Conservation (phyloP, 495 filamentous ascomycete genomes). For the Talaromyces borbonicus region DNA sequence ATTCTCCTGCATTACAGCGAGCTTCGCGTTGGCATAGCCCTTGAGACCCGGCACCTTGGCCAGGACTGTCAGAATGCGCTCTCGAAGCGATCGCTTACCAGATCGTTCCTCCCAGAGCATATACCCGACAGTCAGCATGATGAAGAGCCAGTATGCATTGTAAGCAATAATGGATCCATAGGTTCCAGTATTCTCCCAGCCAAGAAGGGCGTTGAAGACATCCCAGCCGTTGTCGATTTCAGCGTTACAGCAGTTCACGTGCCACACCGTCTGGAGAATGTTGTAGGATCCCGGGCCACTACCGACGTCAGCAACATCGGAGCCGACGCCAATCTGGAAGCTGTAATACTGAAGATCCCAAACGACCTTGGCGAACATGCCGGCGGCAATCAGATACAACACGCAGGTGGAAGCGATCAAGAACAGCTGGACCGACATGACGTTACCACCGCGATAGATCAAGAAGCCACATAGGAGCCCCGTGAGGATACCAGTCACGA, state of each 20-base stretch:
- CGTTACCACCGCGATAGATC: constrained; percentile 59
- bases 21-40: constrained; percentile 1
- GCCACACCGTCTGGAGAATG: constrained; percentile 78
- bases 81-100: neutral
- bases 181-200: constrained; percentile 85
- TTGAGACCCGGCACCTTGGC: constrained; percentile 1
- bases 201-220: constrained; percentile 71
- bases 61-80: neutral
- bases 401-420: constrained; percentile 72
- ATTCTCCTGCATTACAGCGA: neutral
- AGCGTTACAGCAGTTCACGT: constrained; percentile 83
- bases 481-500: constrained; percentile 55
- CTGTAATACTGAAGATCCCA: constrained; percentile 52
- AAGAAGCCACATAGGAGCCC: constrained; percentile 57
- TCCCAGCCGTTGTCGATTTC: constrained; percentile 77
- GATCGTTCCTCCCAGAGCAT: constrained; percentile 59
- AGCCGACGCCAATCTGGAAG: constrained; percentile 29
- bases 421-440: constrained; percentile 65
- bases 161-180: constrained; percentile 74
- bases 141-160: constrained; percentile 72
- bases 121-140: constrained; percentile 49
- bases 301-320: constrained; percentile 66
- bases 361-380: constrained; percentile 66
- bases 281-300: constrained; percentile 80
- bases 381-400: constrained; percentile 78